Evolutionary conservation across 1,284 basidiomycete genomes (phyloP).

Genomic region (Ganoderma sinense): DNA sequence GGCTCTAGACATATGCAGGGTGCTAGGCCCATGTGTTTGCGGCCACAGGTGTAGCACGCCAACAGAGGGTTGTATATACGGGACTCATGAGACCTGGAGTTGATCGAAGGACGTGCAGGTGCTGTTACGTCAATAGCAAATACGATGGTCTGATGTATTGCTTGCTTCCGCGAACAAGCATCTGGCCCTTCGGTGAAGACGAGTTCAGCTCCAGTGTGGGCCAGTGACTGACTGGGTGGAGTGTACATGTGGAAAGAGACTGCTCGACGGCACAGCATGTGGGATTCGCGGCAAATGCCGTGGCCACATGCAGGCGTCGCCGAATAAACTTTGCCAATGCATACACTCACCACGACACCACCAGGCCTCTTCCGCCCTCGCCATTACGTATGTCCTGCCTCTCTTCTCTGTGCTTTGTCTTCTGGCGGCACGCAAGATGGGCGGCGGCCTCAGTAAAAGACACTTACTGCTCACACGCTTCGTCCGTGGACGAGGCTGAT

Average conservation of each 20-base stretch:
- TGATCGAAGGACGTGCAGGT: not conserved
- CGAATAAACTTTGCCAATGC: not conserved
- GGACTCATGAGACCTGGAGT: not conserved
- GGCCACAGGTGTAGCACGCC: not conserved
- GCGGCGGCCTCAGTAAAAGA: not conserved
- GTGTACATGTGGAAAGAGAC: not conserved
- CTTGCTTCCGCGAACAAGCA: not conserved
- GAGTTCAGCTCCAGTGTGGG: not conserved
- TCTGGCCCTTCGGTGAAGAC: slow-evolving; percentile 1
- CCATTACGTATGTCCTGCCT: not conserved
- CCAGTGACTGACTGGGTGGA: not conserved
- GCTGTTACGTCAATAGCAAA: not conserved
- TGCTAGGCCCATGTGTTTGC: not conserved
- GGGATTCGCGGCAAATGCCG: slow-evolving; percentile 11
- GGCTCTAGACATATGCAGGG: not conserved
- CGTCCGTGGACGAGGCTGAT: not conserved
- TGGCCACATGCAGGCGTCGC: not conserved
- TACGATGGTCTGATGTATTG: not conserved
- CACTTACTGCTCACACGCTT: not conserved
- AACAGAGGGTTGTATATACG: not conserved
- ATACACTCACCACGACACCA: not conserved
- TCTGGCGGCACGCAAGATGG: not conserved
- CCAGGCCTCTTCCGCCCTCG: not conserved
- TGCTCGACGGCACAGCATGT: slow-evolving; percentile 2
- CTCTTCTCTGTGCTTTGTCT: not conserved